Base-by-base conservation (phyloP, 2,329 filamentous ascomycete genomes). In the Mycosphaerella arachidis region DNA sequence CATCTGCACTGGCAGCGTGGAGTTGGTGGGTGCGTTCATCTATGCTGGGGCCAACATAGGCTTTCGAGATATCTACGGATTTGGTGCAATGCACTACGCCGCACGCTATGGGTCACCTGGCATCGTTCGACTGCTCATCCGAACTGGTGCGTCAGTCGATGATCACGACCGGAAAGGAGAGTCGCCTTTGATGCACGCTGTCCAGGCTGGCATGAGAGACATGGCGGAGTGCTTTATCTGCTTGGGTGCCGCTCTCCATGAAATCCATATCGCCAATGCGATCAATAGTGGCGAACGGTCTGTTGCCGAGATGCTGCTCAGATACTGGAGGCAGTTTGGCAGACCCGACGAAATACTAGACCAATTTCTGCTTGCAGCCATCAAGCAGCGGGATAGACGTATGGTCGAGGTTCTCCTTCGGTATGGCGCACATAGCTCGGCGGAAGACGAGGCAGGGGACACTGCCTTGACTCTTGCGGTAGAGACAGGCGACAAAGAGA, bases 61-160 rank as follows among this genome's bases (percentile, higher is more conserved):
- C n/a, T 20, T 55, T n/a, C 18, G 20, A 6, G 57, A 59, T n/a
- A 31, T 33, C 6, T 51, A 51, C n/a, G 57, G 57, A 13, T 59
- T 59, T 16, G 52, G 57, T 10, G 9, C 43, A 20, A 55, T 59
- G 57, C 57, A 59, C 52, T 59, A 55, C 20, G 52, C 43, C 8
- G 57, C 57, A 16, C 57, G 50, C 24, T 59, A 59, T 33, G 57
- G 51, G 31, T 35, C 27, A 13, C 51, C 57, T 27, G 52, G 53
- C 2, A 43, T 59, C 7, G 35, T 48, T 13, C 50, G 57, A 18
- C 30, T 55, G 7, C 51, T 59, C 3, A 18, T 54, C 18, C 57
- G 35, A 59, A 24, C 29, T 24, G 57, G 52, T n/a, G 51, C 40
- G 9, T 29, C 53, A 12, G 20, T 51, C 40, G 50, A 55, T 31